These are phyloP conservation scores for Cordyceps cateniannulata DNA, from an alignment of 2,329 filamentous ascomycete genomes.

Conservation along the genomic window DNA sequence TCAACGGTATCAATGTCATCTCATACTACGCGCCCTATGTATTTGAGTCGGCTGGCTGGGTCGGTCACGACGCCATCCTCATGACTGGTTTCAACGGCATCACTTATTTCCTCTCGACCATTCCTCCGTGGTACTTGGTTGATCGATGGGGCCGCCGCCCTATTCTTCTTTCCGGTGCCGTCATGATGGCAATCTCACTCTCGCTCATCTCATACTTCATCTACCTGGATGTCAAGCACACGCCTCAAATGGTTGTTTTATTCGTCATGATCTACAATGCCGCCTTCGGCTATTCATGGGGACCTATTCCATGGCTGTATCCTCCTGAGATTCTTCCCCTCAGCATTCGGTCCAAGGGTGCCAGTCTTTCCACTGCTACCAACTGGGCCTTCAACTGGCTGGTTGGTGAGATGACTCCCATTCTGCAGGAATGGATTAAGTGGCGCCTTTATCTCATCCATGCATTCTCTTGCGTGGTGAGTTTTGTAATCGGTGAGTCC, in stretches of 20 bases:
- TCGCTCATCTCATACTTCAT: slow-evolving; percentile 94
- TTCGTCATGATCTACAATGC: slow-evolving; percentile 99
- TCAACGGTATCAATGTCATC: slow-evolving; percentile 99
- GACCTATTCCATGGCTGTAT: slow-evolving; percentile 96
- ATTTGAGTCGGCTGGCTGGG: slow-evolving; percentile 95
- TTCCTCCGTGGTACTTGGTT: slow-evolving; percentile 95
- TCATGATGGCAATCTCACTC: slow-evolving; percentile 83
- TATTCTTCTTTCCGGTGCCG: slow-evolving; percentile 82
- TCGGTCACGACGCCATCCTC: slow-evolving; percentile 80
- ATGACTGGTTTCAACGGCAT: slow-evolving; percentile 96
- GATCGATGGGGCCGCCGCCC: slow-evolving; percentile 84
- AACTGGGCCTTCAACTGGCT: slow-evolving; percentile 99
- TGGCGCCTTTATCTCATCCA: slow-evolving; percentile 95
- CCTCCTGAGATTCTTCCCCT: slow-evolving; percentile 96
- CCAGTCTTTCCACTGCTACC: slow-evolving; percentile 88
- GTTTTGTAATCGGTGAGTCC: slow-evolving; percentile 93
- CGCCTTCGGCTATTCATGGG: slow-evolving; percentile 91
- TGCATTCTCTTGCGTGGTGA: slow-evolving; percentile 91
- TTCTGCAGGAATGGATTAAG: slow-evolving; percentile 83
- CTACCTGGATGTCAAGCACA: slow-evolving; percentile 72
- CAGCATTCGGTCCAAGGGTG: slow-evolving; percentile 94
- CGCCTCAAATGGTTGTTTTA: slow-evolving; percentile 78
- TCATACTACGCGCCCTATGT: slow-evolving; percentile 97
- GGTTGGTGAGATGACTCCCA: slow-evolving; percentile 89
- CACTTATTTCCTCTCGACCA: slow-evolving; percentile 84